These are phyloP conservation scores for Dorcoceras hygrometricum DNA, from an alignment of 257 asterid species.

Conservation along the genomic window DNA sequence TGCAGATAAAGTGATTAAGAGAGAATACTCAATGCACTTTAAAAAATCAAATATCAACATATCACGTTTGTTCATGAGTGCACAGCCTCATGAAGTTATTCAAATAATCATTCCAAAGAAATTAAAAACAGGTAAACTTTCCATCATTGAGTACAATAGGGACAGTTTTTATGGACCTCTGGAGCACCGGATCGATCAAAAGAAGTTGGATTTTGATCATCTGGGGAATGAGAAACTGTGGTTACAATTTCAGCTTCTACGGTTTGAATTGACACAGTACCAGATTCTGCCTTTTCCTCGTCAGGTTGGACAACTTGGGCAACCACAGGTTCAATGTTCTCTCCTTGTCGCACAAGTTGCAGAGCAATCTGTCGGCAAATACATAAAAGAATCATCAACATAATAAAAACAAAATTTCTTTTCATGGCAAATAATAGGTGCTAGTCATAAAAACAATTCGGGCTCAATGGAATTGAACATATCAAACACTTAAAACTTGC, in stretches of 20 bases:
- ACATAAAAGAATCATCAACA: conserved; percentile 9
- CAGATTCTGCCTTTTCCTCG: conserved; percentile 38
- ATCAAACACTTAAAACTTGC: conserved; percentile 8
- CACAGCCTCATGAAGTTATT: conserved; percentile 8
- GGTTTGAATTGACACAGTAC: conserved; percentile 26
- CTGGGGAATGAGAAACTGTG: conserved; percentile 19
- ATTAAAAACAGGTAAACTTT: neutral
- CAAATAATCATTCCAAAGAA: neutral
- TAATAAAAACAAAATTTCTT: conserved; percentile 1
- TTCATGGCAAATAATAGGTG: conserved; percentile 6
- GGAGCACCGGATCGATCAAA: conserved; percentile 28
- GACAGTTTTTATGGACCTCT: conserved; percentile 29
- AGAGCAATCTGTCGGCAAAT: conserved; percentile 67
- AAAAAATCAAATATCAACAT: neutral
- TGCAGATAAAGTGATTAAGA: neutral
- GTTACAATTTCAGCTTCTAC: conserved; percentile 55
- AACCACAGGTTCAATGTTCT: conserved; percentile 32
- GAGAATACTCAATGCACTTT: neutral
- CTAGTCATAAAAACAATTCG: neutral
- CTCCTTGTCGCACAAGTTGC: conserved; percentile 72
- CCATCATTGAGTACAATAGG: conserved; percentile 4
- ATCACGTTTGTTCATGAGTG: neutral
- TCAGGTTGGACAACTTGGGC: conserved; percentile 23
- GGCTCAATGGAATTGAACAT: conserved; percentile 7
- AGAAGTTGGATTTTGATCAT: conserved; percentile 34